Base-by-base conservation (phyloP, 2,329 filamentous ascomycete species). In the Aschersonia sp. region DNA sequence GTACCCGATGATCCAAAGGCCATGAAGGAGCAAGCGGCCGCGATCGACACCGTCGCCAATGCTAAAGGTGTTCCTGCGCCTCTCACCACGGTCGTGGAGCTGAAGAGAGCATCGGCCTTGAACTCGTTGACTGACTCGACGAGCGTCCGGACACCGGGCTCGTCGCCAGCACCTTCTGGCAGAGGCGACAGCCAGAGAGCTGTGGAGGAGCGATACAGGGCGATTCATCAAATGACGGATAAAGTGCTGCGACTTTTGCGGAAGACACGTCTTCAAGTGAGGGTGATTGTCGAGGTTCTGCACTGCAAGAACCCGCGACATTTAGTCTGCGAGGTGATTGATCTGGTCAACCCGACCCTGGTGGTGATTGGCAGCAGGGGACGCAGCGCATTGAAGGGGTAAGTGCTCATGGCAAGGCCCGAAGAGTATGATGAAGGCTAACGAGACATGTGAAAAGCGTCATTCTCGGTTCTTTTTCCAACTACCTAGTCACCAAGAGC, bases 231-330 rank as follows among this genome's bases (percentile, higher is more conserved):
- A 49, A 88, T 98, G 51, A 89, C 87, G 1, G 79, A 90, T 48
- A 79, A 84, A 35, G 87, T 94, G 47, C 77, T 92, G n/a, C 85
- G 83, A 54, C 69, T 97, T 43, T 68, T 98, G 50, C 78, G 90
- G 51, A 95, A 94, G 72, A 98, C 92, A 1, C 79, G 85, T 53
- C 71, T 98, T 50, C 90, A 98, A 63, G 89, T 96, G 45, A 81
- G 88, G 49, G 85, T 96, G 44, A 87, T 95, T 46, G 83, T 98
- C 35, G 92, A 98, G 66, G 90, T 97, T 31, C 83, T 98, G 55
- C 92, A 97, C 66, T 97, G 92, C 81, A 97, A 96, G 73, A 96
- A 86, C 59, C 88, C 92, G 4, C 90, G 92, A 63, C 89, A 96
- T 63, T 76, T 97, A 69, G 88, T 98, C 53, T 94, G 88, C 1